Percentiles rank a stretch among this genome's conserved stretches.
Conservation (phyloP, 306 rosid genomes). For the Lathyrus oleraceus region DNA sequence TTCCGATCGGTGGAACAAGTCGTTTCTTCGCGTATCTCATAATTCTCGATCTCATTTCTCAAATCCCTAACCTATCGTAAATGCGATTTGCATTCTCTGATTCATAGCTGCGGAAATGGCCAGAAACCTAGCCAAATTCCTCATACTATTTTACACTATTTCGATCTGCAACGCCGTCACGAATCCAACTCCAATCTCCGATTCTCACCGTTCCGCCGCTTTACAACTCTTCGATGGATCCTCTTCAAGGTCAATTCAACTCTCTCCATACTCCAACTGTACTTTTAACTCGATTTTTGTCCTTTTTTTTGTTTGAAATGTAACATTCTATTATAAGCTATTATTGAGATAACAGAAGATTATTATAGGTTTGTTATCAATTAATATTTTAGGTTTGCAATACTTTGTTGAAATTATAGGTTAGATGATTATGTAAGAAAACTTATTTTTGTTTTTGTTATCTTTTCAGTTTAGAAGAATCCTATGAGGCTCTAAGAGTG, state of each 20-base stretch:
- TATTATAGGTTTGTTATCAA: background rate
- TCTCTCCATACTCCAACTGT: background rate
- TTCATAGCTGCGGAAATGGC: slow-evolving; percentile 69
- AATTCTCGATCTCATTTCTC: slow-evolving; percentile 15
- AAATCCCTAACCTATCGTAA: slow-evolving; percentile 1
- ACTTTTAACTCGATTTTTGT: too few relatives aligned
- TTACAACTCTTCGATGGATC: slow-evolving; percentile 65
- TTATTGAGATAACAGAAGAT: background rate
- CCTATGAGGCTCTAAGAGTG: slow-evolving; percentile 76
- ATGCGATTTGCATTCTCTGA: slow-evolving; percentile 20
- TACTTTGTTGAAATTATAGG: background rate
- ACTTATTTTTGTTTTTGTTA: slow-evolving; percentile 29
- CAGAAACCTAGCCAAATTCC: slow-evolving; percentile 45
- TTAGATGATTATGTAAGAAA: background rate
- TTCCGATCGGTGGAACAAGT: background rate
- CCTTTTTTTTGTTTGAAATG: background rate
- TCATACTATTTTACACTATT: slow-evolving; percentile 48
- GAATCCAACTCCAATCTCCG: slow-evolving; percentile 52
- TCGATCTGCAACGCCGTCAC: slow-evolving; percentile 61
- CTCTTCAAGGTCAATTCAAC: slow-evolving; percentile 58
- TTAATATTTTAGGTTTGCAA: background rate
- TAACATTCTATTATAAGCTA: slow-evolving; percentile 19
- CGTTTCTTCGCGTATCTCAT: slow-evolving; percentile 9
- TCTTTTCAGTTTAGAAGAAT: slow-evolving; percentile 72
- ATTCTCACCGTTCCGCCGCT: slow-evolving; percentile 80